A percentile compares a stretch with the other conserved stretches of the same genome.
Conservation (phyloP, 805 yeast genomes). For the Starmerella vaccinii region DNA sequence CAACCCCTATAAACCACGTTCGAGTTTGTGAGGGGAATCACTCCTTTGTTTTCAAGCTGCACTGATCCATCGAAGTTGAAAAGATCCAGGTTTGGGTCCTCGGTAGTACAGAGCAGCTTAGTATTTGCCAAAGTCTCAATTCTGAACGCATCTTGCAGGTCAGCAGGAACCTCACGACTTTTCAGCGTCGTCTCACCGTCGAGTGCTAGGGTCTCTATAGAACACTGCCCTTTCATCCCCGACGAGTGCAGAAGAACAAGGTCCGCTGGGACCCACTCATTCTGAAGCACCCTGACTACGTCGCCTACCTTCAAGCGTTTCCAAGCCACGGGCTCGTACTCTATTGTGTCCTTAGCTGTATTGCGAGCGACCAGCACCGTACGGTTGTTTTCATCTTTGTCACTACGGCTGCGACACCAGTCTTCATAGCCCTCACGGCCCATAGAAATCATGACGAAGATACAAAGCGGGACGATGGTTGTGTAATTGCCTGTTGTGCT, state of each 20-base stretch:
- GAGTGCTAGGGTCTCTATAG: slow-evolving; percentile 90
- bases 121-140: slow-evolving; percentile 38
- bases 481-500: slow-evolving; percentile 94
- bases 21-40: slow-evolving; percentile 60
- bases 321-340: slow-evolving; percentile 45
- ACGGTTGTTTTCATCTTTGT: slow-evolving; percentile 70
- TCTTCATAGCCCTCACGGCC: slow-evolving; percentile 92
- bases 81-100: slow-evolving; percentile 85
- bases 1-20: slow-evolving; percentile 89
- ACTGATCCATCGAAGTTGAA: slow-evolving; percentile 77
- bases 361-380: slow-evolving; percentile 34
- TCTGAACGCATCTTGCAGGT: slow-evolving; percentile 38
- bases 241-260: slow-evolving; percentile 58
- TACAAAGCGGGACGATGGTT: slow-evolving; percentile 76
- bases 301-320: slow-evolving; percentile 80
- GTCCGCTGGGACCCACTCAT: slow-evolving; percentile 95
- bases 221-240: slow-evolving; percentile 49
- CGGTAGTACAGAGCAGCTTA: slow-evolving; percentile 43
- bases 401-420: slow-evolving; percentile 74
- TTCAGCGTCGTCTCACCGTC: slow-evolving; percentile 96
- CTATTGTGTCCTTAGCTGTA: slow-evolving; percentile 17
- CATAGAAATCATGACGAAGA: slow-evolving; percentile 82
- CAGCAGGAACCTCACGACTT: slow-evolving; percentile 56
- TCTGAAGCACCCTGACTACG: slow-evolving; percentile 55
- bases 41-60: slow-evolving; percentile 26